phyloP scores from a whole-genome alignment of 2,329 filamentous ascomycete genomes.

The Fusarium oxysporum region DNA sequence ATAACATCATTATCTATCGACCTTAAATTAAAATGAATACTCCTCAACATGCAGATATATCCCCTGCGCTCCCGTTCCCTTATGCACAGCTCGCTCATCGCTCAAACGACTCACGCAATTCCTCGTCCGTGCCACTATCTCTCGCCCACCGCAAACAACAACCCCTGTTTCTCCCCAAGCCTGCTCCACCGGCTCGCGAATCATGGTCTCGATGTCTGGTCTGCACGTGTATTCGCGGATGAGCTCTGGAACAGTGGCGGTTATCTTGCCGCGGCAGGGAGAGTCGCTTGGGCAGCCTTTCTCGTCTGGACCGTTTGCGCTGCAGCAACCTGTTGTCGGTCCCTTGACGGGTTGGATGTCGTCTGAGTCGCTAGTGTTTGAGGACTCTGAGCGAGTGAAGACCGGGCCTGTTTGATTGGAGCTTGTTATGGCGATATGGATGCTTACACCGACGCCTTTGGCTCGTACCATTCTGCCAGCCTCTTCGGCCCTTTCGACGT shows the following conservation, averaged over 20 bases:
- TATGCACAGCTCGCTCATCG: slow-evolving; percentile 72
- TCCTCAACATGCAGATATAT: slow-evolving; percentile 71
- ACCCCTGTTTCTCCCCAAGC: slow-evolving; percentile 71
- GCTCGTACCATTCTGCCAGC: slow-evolving; percentile 56
- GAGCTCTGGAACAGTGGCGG: slow-evolving; percentile 38
- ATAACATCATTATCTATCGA: neutral
- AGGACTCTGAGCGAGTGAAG: slow-evolving; percentile 44
- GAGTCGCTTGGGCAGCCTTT: slow-evolving; percentile 30
- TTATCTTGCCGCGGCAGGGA: slow-evolving; percentile 16
- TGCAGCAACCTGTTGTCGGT: slow-evolving; percentile 35
- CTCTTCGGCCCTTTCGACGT: slow-evolving; percentile 60
- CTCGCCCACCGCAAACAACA: slow-evolving; percentile 69
- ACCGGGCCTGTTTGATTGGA: slow-evolving; percentile 16
- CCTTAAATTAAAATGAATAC: slow-evolving; percentile 61
- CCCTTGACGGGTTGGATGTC: slow-evolving; percentile 30
- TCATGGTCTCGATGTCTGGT: slow-evolving; percentile 64
- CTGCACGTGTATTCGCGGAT: slow-evolving; percentile 60
- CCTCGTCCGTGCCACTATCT: slow-evolving; percentile 64
- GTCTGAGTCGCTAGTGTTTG: slow-evolving; percentile 37
- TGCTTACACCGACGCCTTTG: slow-evolving; percentile 61
- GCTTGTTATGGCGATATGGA: slow-evolving; percentile 67
- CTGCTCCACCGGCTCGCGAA: slow-evolving; percentile 65
- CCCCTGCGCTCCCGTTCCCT: slow-evolving; percentile 72
- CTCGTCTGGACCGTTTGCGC: slow-evolving; percentile 13
- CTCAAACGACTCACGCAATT: slow-evolving; percentile 67